Evolutionary conservation across 2,329 filamentous ascomycete species (phyloP), one percentile per base, ranked within the genome.

Genomic region (Pezicula neosporulosa): DNA sequence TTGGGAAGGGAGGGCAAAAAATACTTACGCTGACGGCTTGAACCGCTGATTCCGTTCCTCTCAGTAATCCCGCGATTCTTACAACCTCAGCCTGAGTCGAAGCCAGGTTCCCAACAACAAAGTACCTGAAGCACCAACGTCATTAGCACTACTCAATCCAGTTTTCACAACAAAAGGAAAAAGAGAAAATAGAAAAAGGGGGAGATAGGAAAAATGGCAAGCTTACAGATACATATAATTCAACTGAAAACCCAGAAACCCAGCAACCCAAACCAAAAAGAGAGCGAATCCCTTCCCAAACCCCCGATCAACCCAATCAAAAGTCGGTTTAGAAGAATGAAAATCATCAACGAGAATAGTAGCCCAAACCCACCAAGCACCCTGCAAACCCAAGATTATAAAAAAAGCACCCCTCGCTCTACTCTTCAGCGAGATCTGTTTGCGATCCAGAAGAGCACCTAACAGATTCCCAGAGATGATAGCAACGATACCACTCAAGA

Each of bases 201-300:
- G n/a, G n/a, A n/a, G n/a, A n/a, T n/a, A n/a, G n/a, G n/a, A n/a
- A n/a, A n/a, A n/a, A n/a, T n/a, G n/a, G n/a, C n/a, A n/a, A n/a
- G n/a, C 77, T 67, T 61, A 85, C 74, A 89, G 67, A 64, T 83
- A 89, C 56, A 89, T 74, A 63, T 90, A 90, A 65, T 90, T 90
- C 7, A 89, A 58, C 67, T 90, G 86, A 59, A 90, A 90, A 0
- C 83, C 81, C 67, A 90, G 86, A 59, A 90, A 90, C 0, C 83
- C 81, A 10, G 81, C 68, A 0, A 83, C 82, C 58, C 87, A 76
- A 58, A 90, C 80, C 6, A 90, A 61, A 65, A 86, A 90, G 16
- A 89, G 72, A 0, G 77, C 80, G 58, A 90, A 90, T 0, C 77
- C 83, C 37, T 75, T 73, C 0, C 85, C 86, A 49, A 90, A 90